Conservation (phyloP, 768 basidiomycete genomes). For the Dacryopinax primogenitus region DNA sequence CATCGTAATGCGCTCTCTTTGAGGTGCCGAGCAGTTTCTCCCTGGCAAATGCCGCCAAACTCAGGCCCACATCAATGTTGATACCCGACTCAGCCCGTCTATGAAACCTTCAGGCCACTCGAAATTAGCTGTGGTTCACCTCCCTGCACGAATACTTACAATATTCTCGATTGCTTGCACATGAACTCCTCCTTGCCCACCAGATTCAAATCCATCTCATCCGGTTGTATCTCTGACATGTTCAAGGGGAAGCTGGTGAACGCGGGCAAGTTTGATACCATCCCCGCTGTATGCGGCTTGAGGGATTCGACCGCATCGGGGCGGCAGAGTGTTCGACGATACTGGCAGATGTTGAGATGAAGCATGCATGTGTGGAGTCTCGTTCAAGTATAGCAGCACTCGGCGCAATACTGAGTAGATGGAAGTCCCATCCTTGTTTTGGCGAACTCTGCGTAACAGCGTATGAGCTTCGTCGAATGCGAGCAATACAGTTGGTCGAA, state of each 20-base stretch:
- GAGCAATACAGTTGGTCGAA: neutral
- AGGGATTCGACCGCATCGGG: neutral
- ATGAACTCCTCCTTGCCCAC: neutral
- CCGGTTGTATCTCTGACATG: neutral
- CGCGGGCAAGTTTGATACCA: neutral
- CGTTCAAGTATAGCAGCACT: neutral
- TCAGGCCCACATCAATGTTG: neutral
- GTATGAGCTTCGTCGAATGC: neutral
- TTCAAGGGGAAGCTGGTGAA: neutral
- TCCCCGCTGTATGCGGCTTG: neutral
- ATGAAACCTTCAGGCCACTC: neutral
- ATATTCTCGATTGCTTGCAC: neutral
- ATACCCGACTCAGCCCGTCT: neutral
- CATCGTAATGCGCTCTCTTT: neutral
- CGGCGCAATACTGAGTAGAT: neutral
- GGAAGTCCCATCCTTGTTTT: neutral
- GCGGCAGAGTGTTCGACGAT: neutral
- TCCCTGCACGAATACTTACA: neutral
- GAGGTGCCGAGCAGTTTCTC: neutral
- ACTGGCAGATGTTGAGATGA: neutral
- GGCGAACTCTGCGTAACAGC: neutral
- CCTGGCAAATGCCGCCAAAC: neutral
- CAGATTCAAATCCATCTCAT: neutral
- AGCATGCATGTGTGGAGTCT: neutral
- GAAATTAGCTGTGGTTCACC: neutral